phyloP scores from a whole-genome alignment of 2,329 filamentous ascomycete species.

The Hansfordia pulvinata region DNA sequence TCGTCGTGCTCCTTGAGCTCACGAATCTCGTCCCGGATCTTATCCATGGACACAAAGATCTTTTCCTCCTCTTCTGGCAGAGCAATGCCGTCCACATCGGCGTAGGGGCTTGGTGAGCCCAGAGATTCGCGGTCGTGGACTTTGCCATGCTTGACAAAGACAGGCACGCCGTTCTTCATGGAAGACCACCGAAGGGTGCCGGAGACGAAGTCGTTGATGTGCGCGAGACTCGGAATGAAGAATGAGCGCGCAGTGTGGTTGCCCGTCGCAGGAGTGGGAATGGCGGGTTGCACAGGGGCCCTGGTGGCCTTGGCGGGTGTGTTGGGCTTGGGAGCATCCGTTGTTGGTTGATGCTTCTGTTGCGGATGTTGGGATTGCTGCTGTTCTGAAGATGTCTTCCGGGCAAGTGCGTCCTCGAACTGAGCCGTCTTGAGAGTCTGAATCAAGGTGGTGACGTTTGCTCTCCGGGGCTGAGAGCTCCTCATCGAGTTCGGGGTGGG shows the following conservation, averaged over 20 bases:
- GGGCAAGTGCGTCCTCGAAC: too few species aligned
- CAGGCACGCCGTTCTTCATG: constrained; percentile 37
- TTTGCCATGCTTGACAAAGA: constrained; percentile 40
- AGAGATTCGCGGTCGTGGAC: constrained; percentile 28
- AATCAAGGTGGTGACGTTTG: not conserved
- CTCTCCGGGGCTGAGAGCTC: not conserved
- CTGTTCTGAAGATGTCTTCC: too few species aligned
- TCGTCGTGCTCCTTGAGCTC: constrained; percentile 43
- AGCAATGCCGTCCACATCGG: constrained; percentile 33
- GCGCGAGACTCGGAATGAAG: constrained; percentile 37
- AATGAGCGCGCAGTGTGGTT: constrained; percentile 35
- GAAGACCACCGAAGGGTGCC: constrained; percentile 38
- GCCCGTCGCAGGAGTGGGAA: constrained; percentile 16
- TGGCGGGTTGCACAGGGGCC: too few species aligned
- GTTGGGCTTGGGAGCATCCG: constrained; percentile 10
- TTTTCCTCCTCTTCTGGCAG: constrained; percentile 40
- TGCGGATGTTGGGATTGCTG: constrained; percentile 7
- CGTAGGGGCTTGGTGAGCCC: constrained; percentile 25
- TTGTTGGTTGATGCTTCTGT: too few species aligned
- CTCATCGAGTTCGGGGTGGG: not conserved
- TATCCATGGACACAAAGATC: constrained; percentile 48
- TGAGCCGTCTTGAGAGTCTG: not conserved
- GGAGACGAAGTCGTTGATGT: constrained; percentile 43
- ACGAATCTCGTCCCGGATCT: constrained; percentile 43
- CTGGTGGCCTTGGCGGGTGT: constrained; percentile 20